These are phyloP conservation scores for Conringia planisiliqua DNA, from an alignment of 345 rosid genomes.

Conservation along the genomic window DNA sequence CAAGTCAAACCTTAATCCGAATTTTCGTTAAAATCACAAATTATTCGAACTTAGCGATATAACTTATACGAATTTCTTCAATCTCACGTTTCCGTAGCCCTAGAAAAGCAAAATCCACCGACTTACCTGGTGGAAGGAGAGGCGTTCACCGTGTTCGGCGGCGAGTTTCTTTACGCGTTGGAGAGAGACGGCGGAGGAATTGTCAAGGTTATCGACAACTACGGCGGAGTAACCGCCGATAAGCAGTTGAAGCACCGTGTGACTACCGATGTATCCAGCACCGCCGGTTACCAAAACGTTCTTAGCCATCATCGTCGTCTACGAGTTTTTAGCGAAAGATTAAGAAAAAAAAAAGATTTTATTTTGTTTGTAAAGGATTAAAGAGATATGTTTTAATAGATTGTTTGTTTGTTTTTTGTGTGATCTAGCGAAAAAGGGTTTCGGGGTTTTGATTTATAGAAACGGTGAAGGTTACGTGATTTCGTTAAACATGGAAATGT, in stretches of 20 bases:
- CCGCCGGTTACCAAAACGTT: conserved; percentile 84
- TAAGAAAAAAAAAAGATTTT: background rate
- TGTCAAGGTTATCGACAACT: conserved; percentile 83
- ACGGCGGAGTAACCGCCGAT: conserved; percentile 51
- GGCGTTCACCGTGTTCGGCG: conserved; percentile 40
- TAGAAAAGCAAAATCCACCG: background rate
- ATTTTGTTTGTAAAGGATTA: background rate
- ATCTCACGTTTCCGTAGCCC: background rate
- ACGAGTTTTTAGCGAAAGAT: background rate
- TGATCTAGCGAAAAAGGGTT: conserved; percentile 8
- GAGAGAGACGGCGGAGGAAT: conserved; percentile 58
- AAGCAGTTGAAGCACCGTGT: conserved; percentile 90
- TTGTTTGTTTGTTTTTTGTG: conserved; percentile 4
- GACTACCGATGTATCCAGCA: conserved; percentile 94
- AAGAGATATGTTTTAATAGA: background rate
- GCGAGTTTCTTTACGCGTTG: conserved; percentile 67
- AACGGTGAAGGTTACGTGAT: conserved; percentile 23
- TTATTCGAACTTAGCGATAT: background rate
- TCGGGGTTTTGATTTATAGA: conserved; percentile 13
- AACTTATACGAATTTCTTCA: background rate
- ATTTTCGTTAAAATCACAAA: background rate
- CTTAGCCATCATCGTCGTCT: conserved; percentile 33
- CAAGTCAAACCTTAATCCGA: background rate
- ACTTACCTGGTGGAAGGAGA: conserved; percentile 74
- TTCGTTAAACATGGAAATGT: background rate